Evolutionary conservation across 2,329 filamentous ascomycete species (phyloP).

Genomic region (Fusarium sp.): DNA sequence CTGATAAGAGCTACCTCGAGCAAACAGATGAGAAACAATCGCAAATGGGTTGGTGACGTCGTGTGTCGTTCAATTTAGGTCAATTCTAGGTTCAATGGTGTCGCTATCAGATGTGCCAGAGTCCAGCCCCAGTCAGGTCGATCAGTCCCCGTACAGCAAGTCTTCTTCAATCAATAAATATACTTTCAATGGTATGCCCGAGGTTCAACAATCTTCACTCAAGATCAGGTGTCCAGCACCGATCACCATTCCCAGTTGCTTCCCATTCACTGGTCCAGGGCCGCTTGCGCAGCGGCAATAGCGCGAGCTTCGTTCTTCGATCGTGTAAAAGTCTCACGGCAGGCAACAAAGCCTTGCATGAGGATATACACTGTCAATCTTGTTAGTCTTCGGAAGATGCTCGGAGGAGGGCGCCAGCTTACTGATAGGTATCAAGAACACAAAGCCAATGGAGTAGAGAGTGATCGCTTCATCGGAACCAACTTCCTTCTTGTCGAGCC

Average conservation of each 20-base stretch:
- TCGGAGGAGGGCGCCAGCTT: conserved; percentile 42
- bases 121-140: background rate
- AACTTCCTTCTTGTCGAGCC: conserved; percentile 60
- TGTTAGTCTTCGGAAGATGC: conserved; percentile 31
- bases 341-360: conserved; percentile 61
- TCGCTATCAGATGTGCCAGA: background rate
- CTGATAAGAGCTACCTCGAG: background rate
- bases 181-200: background rate
- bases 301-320: conserved; percentile 43
- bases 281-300: conserved; percentile 42
- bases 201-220: background rate
- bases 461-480: conserved; percentile 58
- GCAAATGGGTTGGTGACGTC: background rate
- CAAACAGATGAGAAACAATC: background rate
- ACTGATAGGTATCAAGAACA: conserved; percentile 59
- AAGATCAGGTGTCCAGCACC: background rate
- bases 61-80: background rate
- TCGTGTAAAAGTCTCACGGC: conserved; percentile 58
- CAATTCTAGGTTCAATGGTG: conserved; percentile 32
- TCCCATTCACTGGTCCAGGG: conserved; percentile 36
- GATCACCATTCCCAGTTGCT: background rate
- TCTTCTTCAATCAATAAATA: background rate
- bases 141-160: conserved; percentile 13
- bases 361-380: conserved; percentile 57
- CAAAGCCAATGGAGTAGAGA: conserved; percentile 59